Base-by-base conservation (phyloP, 2,329 filamentous ascomycete genomes). In the Stylonectria norvegica region DNA sequence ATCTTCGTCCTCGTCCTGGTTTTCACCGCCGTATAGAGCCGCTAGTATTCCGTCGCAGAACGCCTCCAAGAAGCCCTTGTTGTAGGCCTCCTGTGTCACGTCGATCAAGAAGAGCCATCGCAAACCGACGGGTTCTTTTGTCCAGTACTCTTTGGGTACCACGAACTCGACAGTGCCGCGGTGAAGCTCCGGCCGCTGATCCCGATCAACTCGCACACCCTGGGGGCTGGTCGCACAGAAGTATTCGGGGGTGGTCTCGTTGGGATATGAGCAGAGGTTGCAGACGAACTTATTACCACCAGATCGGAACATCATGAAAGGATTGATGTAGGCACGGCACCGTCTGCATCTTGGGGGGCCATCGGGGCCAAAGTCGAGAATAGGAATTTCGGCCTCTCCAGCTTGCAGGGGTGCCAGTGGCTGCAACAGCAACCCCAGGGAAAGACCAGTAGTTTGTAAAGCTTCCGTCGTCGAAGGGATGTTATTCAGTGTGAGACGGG, bases 61-160 rank as follows among this genome's bases (percentile, higher is more conserved):
- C 0, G 87, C 85, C 67, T 93, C 86, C 18, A 97, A 66, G 60
- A 94, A 95, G 0, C 91, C 91, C 61, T 89, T 89, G 61, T 91
- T 94, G 49, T 86, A 85, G 1, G 91, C 82, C 65, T 96, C 91
- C 53, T 94, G 88, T 4, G 88, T 93, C 28, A 94, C 89, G 64
- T 98, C 93, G 42, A 98, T 86, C 48, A 96, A 65, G 64, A 98
- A 98, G 9, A 98, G 70, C 79, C 85, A 95, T 44, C 85, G 82
- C 55, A 97, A 64, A 17, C 88, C 89, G 11, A 93, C 86, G 1
- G 93, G 93, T 61, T 94, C 85, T 64, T 91, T 93, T 17, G 89
- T 91, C 88, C 90, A 98, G 68, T 98, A 98, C 68, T 98, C 93
- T 69, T 96, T 97, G 12, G 93, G 93, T 11, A 98, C 94, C 45